These are phyloP conservation scores for Anisodus tanguticus DNA, from an alignment of 257 asterid genomes.

Conservation along the genomic window DNA sequence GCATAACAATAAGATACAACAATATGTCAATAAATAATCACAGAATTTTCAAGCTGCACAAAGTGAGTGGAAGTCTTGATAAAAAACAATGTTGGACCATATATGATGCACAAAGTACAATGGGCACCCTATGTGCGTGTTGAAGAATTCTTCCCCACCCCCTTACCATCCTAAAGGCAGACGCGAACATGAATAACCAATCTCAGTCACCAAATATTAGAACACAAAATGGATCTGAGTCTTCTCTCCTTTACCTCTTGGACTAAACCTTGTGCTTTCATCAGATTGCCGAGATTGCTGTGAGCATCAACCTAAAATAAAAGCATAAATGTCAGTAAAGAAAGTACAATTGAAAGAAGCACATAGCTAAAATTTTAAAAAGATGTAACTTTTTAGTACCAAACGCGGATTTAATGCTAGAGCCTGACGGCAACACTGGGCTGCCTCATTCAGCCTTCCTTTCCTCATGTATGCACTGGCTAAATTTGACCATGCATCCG, in stretches of 20 bases:
- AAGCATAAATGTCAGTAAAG: conserved; percentile 27
- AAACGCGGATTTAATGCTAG: conserved; percentile 84
- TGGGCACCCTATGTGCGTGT: not conserved
- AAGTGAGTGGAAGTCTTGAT: not conserved
- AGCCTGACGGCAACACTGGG: conserved; percentile 99
- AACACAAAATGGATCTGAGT: conserved; percentile 15
- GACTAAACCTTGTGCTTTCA: conserved; percentile 96
- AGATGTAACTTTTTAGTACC: conserved; percentile 50
- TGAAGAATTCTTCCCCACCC: not conserved
- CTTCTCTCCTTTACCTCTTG: conserved; percentile 66
- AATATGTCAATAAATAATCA: conserved; percentile 1
- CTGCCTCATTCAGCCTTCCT: conserved; percentile 93
- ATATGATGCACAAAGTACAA: conserved; percentile 15
- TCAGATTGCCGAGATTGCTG: conserved; percentile 95
- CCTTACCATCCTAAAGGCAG: not conserved
- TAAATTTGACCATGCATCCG: conserved; percentile 99
- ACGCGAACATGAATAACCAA: not conserved
- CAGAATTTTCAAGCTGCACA: conserved; percentile 10
- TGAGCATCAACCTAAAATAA: conserved; percentile 96
- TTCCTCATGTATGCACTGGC: conserved; percentile 98
- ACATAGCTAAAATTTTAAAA: conserved; percentile 11
- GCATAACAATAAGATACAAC: not conserved
- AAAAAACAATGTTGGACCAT: conserved; percentile 7
- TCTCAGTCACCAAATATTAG: not conserved
- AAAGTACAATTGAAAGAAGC: conserved; percentile 28